A percentile compares a stretch with the other conserved stretches of the same genome.
phyloP scores from a whole-genome alignment of 177 flowering plant genomes.

The Vitis hybrid region DNA sequence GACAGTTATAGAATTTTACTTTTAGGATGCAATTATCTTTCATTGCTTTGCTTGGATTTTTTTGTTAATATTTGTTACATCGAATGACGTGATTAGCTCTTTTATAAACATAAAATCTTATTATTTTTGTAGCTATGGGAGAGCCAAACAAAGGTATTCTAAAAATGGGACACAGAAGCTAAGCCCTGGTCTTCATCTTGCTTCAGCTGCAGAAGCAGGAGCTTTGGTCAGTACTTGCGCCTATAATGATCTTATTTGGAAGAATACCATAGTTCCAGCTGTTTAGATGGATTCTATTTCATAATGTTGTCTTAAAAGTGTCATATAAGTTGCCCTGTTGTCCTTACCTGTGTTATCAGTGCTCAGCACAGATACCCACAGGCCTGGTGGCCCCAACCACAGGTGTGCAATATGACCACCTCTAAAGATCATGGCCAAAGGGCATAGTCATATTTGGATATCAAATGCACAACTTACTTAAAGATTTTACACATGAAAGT shows the following conservation, averaged over 20 bases:
- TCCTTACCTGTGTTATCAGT: too few species aligned
- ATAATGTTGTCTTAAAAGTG: too few species aligned
- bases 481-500: not conserved
- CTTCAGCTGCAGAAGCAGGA: slow-evolving; percentile 94
- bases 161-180: slow-evolving; percentile 46
- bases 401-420: slow-evolving; percentile 8
- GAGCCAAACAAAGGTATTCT: slow-evolving; percentile 77
- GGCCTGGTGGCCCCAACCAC: slow-evolving; percentile 6
- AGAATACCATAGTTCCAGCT: not conserved
- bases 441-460: not conserved
- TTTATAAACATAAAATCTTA: not conserved
- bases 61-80: not conserved
- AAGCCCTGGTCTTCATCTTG: slow-evolving; percentile 69
- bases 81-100: not conserved
- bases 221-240: slow-evolving; percentile 56
- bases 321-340: too few species aligned
- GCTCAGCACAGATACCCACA: too few species aligned
- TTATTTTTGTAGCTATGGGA: slow-evolving; percentile 62
- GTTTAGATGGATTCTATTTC: not conserved
- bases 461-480: not conserved
- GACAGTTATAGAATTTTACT: too few species aligned
- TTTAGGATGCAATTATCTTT: too few species aligned
- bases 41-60: too few species aligned
- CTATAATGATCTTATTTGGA: too few species aligned
- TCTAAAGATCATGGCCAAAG: not conserved